Percentiles rank a stretch among this genome's conserved stretches.
phyloP scores from a whole-genome alignment of 257 asterid genomes.

The Mitragyna speciosa region DNA sequence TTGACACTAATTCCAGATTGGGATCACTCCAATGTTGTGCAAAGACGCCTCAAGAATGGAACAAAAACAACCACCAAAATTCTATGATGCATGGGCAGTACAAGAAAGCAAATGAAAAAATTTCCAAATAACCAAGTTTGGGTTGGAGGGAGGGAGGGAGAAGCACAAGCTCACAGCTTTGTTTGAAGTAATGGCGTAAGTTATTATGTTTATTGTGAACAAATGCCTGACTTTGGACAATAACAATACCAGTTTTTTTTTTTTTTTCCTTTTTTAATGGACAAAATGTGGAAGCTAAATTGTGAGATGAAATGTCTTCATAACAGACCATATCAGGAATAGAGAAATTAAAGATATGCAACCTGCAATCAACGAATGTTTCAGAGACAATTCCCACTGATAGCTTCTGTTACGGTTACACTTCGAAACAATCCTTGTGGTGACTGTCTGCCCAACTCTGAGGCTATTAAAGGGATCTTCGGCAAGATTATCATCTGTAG shows the following conservation, averaged over 20 bases:
- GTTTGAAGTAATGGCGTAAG: too few species aligned
- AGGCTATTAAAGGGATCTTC: conserved; percentile 61
- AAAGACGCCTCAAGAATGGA: neutral
- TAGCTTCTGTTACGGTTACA: conserved; percentile 43
- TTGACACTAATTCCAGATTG: neutral
- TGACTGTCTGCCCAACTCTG: conserved; percentile 69
- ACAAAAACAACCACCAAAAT: neutral
- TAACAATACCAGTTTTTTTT: too few species aligned
- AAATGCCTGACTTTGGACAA: neutral
- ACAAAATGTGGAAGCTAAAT: too few species aligned
- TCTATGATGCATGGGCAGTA: neutral
- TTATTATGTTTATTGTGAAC: neutral
- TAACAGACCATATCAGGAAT: neutral
- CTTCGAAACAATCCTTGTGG: conserved; percentile 74
- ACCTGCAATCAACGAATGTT: conserved; percentile 77
- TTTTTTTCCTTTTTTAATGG: neutral
- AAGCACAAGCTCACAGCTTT: too few species aligned
- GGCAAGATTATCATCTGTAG: conserved; percentile 55
- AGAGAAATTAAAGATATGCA: neutral
- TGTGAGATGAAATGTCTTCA: neutral
- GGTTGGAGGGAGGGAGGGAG: too few species aligned
- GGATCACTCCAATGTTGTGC: neutral
- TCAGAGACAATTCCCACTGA: conserved; percentile 79
- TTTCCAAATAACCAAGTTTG: neutral
- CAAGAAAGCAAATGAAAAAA: neutral